Conservation (phyloP, 1,139 yeast genomes). For the Suhomyces chickasaworum region DNA sequence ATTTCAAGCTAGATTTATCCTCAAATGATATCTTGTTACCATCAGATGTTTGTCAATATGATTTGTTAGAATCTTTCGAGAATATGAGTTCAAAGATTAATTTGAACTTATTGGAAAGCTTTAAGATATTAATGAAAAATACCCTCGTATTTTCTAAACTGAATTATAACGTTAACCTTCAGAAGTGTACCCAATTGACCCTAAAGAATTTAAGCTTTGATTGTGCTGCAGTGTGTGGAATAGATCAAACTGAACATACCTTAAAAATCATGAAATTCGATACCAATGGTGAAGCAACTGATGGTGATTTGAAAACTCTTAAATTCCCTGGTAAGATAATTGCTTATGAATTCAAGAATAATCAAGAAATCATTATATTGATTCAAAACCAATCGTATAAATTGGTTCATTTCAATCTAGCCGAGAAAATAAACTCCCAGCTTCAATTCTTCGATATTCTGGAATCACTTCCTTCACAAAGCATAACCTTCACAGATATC, state of each 20-base stretch:
- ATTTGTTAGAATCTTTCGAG: slow-evolving; percentile 13
- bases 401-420: slow-evolving; percentile 15
- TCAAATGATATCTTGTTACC: slow-evolving; percentile 20
- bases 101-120: slow-evolving; percentile 15
- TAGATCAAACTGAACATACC: slow-evolving; percentile 1
- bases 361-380: slow-evolving; percentile 18
- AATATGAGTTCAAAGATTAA: slow-evolving; percentile 16
- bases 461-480: background rate
- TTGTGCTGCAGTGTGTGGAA: slow-evolving; percentile 12
- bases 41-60: slow-evolving; percentile 2
- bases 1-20: slow-evolving; percentile 25
- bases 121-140: slow-evolving; percentile 20
- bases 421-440: slow-evolving; percentile 9
- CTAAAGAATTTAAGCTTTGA: slow-evolving; percentile 3
- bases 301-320: background rate
- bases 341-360: slow-evolving; percentile 19
- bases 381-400: slow-evolving; percentile 7
- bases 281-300: background rate
- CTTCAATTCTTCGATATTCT: background rate
- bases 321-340: slow-evolving; percentile 8
- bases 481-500: slow-evolving; percentile 1
- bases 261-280: slow-evolving; percentile 7
- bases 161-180: background rate
- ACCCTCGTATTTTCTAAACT: slow-evolving; percentile 9
- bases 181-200: slow-evolving; percentile 2